A percentile compares a stretch with the other conserved stretches of the same genome.
phyloP scores from a whole-genome alignment of 192 early-diverging fungal genomes.

The Coemansia sp. region DNA sequence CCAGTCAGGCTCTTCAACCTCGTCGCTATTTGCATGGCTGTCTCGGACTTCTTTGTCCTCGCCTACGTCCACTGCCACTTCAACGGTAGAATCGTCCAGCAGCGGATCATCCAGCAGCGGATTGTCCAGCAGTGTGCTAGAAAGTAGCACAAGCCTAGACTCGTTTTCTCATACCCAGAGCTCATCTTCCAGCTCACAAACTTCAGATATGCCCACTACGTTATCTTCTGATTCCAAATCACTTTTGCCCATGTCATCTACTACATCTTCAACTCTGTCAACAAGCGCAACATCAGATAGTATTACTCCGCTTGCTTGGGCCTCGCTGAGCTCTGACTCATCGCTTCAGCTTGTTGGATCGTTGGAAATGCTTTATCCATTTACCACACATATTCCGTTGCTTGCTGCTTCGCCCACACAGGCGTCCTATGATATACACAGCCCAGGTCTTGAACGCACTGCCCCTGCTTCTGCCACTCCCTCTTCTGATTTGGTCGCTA shows the following conservation, averaged over 20 bases:
- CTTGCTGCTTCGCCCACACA: not conserved
- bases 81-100: not conserved
- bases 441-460: not conserved
- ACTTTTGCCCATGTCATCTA: no score
- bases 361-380: not conserved
- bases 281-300: no score
- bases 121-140: no score
- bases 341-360: not conserved
- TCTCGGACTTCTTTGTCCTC: slow-evolving; percentile 1
- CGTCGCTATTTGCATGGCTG: not conserved
- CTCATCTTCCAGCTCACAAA: not conserved
- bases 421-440: not conserved
- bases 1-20: not conserved
- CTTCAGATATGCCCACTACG: not conserved
- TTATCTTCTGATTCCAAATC: no score
- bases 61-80: slow-evolving; percentile 3
- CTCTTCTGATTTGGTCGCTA: not conserved
- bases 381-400: not conserved
- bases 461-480: not conserved
- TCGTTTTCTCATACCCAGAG: no score
- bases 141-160: no score
- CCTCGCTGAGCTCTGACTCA: not conserved
- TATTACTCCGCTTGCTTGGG: not conserved
- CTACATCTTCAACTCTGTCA: no score
- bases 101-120: no score